A percentile compares a stretch with the other conserved stretches of the same genome.
These are phyloP conservation scores for Crithidia sp. DNA, from an alignment of 208 protist species.

Conservation along the genomic window DNA sequence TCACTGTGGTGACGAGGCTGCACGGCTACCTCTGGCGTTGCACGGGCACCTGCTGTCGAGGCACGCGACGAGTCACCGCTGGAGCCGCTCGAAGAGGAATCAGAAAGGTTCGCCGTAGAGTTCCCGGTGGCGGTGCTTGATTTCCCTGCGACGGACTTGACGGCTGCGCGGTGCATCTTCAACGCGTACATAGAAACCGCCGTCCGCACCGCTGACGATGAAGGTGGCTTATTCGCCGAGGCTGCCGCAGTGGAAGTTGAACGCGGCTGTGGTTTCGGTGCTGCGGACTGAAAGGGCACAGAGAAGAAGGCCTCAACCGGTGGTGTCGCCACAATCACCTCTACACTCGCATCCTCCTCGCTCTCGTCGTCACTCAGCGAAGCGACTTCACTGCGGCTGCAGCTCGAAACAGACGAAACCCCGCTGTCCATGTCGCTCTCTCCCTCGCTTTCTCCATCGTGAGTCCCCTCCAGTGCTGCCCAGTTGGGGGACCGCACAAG, in stretches of 20 bases:
- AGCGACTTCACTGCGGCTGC: neutral
- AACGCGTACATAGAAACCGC: constrained; percentile 7
- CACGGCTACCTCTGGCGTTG: neutral
- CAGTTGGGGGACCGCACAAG: constrained; percentile 7
- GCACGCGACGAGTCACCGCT: neutral
- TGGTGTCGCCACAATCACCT: neutral
- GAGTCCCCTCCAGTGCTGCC: neutral
- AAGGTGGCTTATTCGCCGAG: neutral
- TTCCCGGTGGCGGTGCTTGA: neutral
- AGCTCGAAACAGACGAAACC: neutral
- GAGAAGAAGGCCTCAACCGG: neutral
- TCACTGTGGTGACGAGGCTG: neutral
- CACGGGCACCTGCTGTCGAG: neutral
- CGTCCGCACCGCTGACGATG: neutral
- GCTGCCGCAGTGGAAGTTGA: too few relatives aligned
- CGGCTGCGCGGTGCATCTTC: neutral
- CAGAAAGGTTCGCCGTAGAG: neutral
- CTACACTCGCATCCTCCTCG: neutral
- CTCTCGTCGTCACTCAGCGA: neutral
- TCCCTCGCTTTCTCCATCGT: neutral
- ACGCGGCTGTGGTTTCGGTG: too few relatives aligned
- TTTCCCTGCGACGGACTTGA: neutral
- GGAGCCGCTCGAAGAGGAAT: neutral
- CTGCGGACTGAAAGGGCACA: too few relatives aligned
- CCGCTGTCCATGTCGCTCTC: neutral